These are phyloP conservation scores for Aspergillus aculeatus DNA, from an alignment of 2,329 filamentous ascomycete species.

Conservation along the genomic window DNA sequence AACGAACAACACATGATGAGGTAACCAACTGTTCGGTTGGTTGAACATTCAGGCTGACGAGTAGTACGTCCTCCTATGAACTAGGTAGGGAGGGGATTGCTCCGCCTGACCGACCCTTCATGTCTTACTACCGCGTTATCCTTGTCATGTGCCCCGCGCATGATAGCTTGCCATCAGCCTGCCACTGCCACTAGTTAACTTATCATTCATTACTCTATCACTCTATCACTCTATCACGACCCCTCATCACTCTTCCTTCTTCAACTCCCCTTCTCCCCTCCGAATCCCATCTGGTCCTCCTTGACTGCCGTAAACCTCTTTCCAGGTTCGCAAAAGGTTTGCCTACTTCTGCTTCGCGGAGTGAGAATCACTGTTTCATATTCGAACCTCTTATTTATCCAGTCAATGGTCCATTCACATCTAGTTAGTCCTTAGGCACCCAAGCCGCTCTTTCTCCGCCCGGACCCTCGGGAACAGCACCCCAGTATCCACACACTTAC, in stretches of 20 bases:
- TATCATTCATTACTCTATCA: too few species aligned
- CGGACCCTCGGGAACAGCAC: conserved; percentile 7
- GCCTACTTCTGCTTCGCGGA: background rate
- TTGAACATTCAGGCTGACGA: too few species aligned
- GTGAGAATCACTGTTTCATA: background rate
- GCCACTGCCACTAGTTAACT: too few species aligned
- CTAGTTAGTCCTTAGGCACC: conserved; percentile 15
- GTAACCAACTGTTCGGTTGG: background rate
- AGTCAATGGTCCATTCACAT: background rate
- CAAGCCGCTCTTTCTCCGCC: conserved; percentile 18
- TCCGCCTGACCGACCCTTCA: background rate
- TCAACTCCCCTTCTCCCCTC: background rate
- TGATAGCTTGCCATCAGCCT: background rate
- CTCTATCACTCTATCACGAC: too few species aligned
- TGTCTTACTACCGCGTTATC: background rate
- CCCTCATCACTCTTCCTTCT: background rate
- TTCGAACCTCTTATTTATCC: background rate
- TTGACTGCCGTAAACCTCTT: background rate
- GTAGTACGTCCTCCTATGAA: too few species aligned
- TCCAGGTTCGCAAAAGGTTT: background rate
- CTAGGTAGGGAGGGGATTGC: background rate
- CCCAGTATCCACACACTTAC: conserved; percentile 3
- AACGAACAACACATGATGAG: conserved; percentile 12
- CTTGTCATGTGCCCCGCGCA: conserved; percentile 22
- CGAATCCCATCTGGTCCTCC: background rate